Evolutionary conservation across 2,329 filamentous ascomycete species (phyloP), one percentile per base, ranked within the genome.

Genomic region (Exophiala aquamarina): DNA sequence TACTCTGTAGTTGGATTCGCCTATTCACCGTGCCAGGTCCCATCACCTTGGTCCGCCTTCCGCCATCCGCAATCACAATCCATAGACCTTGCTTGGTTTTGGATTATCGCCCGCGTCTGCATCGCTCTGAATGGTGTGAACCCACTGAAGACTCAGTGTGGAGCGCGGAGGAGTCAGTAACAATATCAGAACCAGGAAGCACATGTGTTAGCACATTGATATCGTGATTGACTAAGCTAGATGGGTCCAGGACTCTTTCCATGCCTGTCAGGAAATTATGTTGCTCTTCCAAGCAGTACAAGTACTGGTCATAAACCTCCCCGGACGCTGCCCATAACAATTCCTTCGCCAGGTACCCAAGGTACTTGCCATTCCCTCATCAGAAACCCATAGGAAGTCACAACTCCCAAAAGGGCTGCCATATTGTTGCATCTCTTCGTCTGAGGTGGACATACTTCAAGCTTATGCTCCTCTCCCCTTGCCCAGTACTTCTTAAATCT

Each of bases 291-390:
- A 46, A 46, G 47, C 47, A 42, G 46, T 14, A 46, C 32, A 45
- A 52, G 47, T 54, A 44, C 52, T 55, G 49, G 39, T 37, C 49
- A 47, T 52, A 44, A 38, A 44, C 57, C 28, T 53, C 56, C 54
- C 52, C 55, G 47, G 54, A 57, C 52, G 54, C 57, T n/a, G 52
- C 51, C 57, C 57, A 50, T 58, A 35, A 55, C 57, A 59, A 44
- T 40, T 57, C 57, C 54, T 47, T 47, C 57, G 41, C 52, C 57
- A 42, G 41, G 32, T 47, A 23, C 44, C 49, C 28, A 14, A 33
- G 17, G 6, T 11, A 26, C 11, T 6, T 26, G 23, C 11, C 6
- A 6, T 26, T 6, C 19, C 31, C 17, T 17, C 17, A 29, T 38
- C 41, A 38, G 29, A 28, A 29, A 19, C 41, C 42, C 29, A 18